Evolutionary conservation across 2,329 filamentous ascomycete genomes (phyloP), one percentile per base, ranked within the genome.

Genomic region (Fusarium brevicatenulatum): DNA sequence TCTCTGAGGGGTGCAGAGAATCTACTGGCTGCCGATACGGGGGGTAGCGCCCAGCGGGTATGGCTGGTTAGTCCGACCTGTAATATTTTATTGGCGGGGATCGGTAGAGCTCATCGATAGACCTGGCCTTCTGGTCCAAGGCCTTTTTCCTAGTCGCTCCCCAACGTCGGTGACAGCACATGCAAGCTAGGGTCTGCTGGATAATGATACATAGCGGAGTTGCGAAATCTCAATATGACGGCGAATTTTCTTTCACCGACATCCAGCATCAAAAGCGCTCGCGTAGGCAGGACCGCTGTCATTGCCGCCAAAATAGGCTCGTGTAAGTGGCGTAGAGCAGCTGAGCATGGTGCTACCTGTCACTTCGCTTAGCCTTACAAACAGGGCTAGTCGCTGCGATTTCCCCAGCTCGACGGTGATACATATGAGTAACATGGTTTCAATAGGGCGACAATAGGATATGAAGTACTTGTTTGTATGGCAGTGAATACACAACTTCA

Each of bases 401-500:
- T n/a, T n/a, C 13, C 7, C 9, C 0, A 49, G 12, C 21, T 13
- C 11, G 19, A 15, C n/a, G 5, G n/a, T 4, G 9, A 3, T 19
- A 50, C 30, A 34, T 50, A 3, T 1, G 4, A 23, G 6, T 23
- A 1, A 50, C 47, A 15, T 23, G 47, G 7, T 8, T 0, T 50
- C 30, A 50, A 50, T 34, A 34, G n/a, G 16, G 2, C 15, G 11
- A 15, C 30, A 19, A 34, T 50, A 19, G 1, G 8, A 34, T 16
- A 7, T 0, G 7, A 50, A 23, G n/a, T 50, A 23, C n/a, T 13
- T 8, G 1, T 5, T 23, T 19, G 47, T 50, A 34, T 3, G 12
- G n/a, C 2, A 0, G 11, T 34, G 16, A 34, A 15, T 4, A 3
- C 1, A 4, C 4, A 1, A 19, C 16, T 34, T 50, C 2, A 16